Percentiles rank a stretch among this genome's conserved stretches.
Conservation (phyloP, 2,329 filamentous ascomycete species). For the Calonectria crousiana region DNA sequence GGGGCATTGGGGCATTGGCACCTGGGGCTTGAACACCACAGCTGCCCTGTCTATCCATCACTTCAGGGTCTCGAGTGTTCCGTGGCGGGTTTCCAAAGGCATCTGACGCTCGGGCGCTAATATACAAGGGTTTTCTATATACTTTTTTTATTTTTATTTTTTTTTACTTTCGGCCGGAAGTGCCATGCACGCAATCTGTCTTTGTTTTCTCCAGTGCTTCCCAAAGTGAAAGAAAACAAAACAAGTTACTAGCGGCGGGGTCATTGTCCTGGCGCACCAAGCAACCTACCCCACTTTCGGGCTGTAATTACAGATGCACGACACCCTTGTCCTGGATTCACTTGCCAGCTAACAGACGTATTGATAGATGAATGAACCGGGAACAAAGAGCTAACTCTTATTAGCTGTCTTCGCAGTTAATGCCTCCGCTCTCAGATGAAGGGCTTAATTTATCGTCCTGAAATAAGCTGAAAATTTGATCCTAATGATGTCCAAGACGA, state of each 20-base stretch:
- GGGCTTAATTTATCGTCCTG: not conserved
- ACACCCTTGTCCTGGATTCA: conserved; percentile 15
- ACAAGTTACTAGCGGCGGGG: conserved; percentile 21
- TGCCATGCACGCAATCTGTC: not conserved
- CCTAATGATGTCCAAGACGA: not conserved
- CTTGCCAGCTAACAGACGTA: not conserved
- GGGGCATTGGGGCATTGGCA: not conserved
- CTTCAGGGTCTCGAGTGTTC: not conserved
- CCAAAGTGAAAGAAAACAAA: conserved; percentile 20
- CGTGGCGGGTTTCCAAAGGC: not conserved
- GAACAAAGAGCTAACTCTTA: not conserved
- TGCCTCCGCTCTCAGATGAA: not conserved
- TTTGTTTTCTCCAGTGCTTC: not conserved
- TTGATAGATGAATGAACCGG: not conserved
- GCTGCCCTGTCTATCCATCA: not conserved
- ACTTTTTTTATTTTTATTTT: not conserved
- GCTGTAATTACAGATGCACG: conserved; percentile 15
- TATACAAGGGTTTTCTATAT: not conserved
- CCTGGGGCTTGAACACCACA: not conserved
- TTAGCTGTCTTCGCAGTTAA: not conserved
- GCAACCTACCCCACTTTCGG: conserved; percentile 18
- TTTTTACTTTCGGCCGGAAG: not conserved
- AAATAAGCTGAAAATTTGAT: not conserved
- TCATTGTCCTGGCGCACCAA: conserved; percentile 12
- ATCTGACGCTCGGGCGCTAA: not conserved